Base-by-base conservation (phyloP, 2,329 filamentous ascomycete genomes). In the Fusarium robinianum region DNA sequence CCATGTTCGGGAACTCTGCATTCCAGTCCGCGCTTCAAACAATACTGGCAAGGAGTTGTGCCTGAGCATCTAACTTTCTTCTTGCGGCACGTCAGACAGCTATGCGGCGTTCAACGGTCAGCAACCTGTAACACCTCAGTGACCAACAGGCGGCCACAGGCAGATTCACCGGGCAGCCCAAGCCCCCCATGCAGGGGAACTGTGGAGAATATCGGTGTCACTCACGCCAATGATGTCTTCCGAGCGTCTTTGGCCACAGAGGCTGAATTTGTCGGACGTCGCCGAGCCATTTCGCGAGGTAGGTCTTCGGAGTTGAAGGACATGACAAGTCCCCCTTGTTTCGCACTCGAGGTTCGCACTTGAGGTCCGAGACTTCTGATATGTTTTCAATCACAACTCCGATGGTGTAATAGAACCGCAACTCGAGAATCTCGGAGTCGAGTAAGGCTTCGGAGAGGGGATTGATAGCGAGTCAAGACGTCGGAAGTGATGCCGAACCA, bases 61-160 rank as follows among this genome's bases (percentile, higher is more conserved):
- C 58, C 58, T 9, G 58, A 60, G 15, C 58, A 60, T 30, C 58
- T 41, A 30, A 60, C 58, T 26, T 60, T 60, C 33, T 60, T 60
- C 55, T 61, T 61, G 23, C 58, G 56, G 33, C 58, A 60, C 15
- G 58, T 60, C 26, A 61, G 55, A 32, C 58, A 60, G 11, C 58
- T 60, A 30, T 3, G 23, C 31, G 5, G 16, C 7, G 10, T 29
- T 29, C 30, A 41, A 44, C 25, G 11, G 32, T 39, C 32, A 30
- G 25, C 26, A 10, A 37, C 11, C 16, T 33, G 25, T 11, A 12
- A 26, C n/a, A 23, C 23, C 14, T 14, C 35, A 38, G 19, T 19
- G 23, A 11, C 23, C 16, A 8, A 18, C 6, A 36, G 23, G n/a
- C n/a, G n/a, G n/a, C n/a, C n/a, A n/a, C n/a, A n/a, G n/a, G n/a